These are phyloP conservation scores for Didymosphaeria variabile DNA, from an alignment of 2,329 filamentous ascomycete species.

Conservation along the genomic window DNA sequence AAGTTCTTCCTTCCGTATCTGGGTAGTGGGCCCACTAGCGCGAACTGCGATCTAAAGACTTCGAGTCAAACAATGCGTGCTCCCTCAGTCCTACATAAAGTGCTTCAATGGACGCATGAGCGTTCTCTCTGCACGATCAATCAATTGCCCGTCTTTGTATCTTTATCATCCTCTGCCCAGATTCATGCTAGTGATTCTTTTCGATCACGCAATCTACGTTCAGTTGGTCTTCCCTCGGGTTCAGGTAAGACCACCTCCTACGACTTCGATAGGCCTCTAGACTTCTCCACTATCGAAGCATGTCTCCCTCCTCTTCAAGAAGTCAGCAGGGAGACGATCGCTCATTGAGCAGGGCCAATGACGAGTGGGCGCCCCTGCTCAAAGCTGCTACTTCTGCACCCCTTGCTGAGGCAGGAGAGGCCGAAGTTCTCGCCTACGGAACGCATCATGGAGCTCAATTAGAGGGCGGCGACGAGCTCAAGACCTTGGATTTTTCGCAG, in stretches of 20 bases:
- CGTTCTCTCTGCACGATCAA: background rate
- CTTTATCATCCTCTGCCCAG: background rate
- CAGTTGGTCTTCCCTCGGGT: background rate
- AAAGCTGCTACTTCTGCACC: constrained; percentile 27
- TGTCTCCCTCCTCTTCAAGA: background rate
- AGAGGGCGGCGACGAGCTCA: constrained; percentile 27
- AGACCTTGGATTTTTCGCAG: constrained; percentile 57
- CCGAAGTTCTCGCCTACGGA: constrained; percentile 10
- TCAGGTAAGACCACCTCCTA: background rate
- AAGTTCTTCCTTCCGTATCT: constrained; percentile 5
- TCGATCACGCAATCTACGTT: background rate
- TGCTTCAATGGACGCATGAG: background rate
- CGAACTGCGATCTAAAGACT: background rate
- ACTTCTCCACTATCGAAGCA: background rate
- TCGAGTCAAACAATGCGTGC: background rate
- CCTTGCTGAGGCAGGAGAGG: constrained; percentile 23
- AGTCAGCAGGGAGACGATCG: background rate
- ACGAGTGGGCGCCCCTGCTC: constrained; percentile 44
- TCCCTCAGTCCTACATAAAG: background rate
- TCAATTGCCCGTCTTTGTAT: background rate
- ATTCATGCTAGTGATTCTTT: background rate
- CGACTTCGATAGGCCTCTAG: background rate
- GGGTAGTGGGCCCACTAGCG: constrained; percentile 2
- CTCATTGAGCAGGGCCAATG: constrained; percentile 14
- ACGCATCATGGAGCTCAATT: constrained; percentile 14